Percentiles rank a stretch among this genome's conserved stretches.
Evolutionary conservation across 306 rosid genomes (phyloP).

Genomic region (Ormosia emarginata): DNA sequence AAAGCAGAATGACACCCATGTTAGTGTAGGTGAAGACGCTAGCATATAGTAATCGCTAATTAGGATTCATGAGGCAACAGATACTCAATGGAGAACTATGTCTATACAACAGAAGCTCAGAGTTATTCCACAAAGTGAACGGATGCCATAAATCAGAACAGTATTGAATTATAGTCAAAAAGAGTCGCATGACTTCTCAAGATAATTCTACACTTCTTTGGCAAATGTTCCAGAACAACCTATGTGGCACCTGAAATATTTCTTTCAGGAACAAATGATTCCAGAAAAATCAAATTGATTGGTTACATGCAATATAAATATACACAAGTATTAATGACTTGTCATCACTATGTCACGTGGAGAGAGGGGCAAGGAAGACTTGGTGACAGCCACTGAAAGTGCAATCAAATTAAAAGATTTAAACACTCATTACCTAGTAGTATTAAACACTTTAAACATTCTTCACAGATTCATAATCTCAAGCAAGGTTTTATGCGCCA

Average conservation of each 20-base stretch:
- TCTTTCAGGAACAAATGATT: not conserved
- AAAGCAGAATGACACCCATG: not conserved
- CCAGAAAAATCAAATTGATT: not conserved
- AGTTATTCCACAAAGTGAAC: not conserved
- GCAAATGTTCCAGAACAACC: not conserved
- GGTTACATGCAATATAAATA: not conserved
- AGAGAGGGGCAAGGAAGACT: not conserved
- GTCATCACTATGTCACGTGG: not conserved
- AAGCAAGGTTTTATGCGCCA: not conserved
- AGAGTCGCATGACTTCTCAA: not conserved
- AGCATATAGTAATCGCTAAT: not conserved
- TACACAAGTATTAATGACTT: not conserved
- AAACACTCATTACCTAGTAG: not conserved
- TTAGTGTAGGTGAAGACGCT: not conserved
- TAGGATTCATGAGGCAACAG: not conserved
- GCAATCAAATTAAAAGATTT: not conserved
- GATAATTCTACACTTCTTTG: not conserved
- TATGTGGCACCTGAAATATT: not conserved
- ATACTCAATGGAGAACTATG: slow-evolving; percentile 2
- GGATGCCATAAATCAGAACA: not conserved
- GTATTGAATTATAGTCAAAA: not conserved
- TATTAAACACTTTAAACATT: not conserved
- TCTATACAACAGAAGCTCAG: not conserved
- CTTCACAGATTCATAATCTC: not conserved
- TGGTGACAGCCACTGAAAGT: not conserved